These are phyloP conservation scores for Boletus austroedulis DNA, from an alignment of 1,284 basidiomycete species.

Conservation along the genomic window DNA sequence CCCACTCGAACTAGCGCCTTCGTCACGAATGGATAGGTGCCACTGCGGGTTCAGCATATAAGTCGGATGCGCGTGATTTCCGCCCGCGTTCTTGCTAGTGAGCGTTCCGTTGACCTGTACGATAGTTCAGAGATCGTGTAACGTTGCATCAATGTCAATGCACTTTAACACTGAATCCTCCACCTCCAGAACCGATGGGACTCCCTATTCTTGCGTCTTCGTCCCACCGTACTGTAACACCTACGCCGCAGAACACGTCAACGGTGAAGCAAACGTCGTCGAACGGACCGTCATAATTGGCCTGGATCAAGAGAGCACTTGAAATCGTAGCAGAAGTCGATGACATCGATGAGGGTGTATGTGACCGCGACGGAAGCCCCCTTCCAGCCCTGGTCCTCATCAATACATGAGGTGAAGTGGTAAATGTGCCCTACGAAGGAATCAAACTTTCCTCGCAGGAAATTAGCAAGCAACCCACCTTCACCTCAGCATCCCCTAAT, in stretches of 20 bases:
- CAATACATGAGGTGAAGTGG: slow-evolving; percentile 74
- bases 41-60: slow-evolving; percentile 94
- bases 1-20: neutral
- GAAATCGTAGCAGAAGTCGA: slow-evolving; percentile 24
- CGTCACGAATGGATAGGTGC: slow-evolving; percentile 52
- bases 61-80: slow-evolving; percentile 74
- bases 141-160: neutral
- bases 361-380: neutral
- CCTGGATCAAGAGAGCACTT: slow-evolving; percentile 51
- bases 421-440: slow-evolving; percentile 62
- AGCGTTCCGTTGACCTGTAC: slow-evolving; percentile 60
- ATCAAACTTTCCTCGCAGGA: neutral
- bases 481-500: slow-evolving; percentile 35
- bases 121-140: slow-evolving; percentile 3
- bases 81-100: slow-evolving; percentile 75
- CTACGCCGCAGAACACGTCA: slow-evolving; percentile 49
- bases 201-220: slow-evolving; percentile 17
- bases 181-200: neutral
- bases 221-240: slow-evolving; percentile 50
- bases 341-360: neutral
- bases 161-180: slow-evolving; percentile 23
- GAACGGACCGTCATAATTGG: slow-evolving; percentile 63
- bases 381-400: slow-evolving; percentile 39
- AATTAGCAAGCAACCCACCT: slow-evolving; percentile 31
- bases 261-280: slow-evolving; percentile 64